Conservation (phyloP, 345 rosid genomes). For the Corchorus capsularis region DNA sequence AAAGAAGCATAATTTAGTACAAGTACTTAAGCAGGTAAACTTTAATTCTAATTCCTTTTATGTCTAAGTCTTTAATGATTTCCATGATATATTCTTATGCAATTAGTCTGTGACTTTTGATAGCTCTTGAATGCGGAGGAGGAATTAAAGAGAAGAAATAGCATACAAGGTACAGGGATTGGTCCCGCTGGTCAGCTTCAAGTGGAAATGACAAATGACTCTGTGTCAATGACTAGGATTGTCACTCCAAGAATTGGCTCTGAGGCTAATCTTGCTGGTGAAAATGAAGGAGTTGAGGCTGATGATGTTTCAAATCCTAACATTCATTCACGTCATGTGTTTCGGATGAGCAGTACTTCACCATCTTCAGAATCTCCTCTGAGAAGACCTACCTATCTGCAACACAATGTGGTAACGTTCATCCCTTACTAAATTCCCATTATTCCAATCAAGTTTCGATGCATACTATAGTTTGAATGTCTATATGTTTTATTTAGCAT, state of each 20-base stretch:
- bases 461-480: not conserved
- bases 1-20: slow-evolving; percentile 90
- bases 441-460: not conserved
- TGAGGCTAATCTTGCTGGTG: slow-evolving; percentile 60
- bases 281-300: slow-evolving; percentile 72
- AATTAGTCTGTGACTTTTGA: slow-evolving; percentile 13
- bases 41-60: not conserved
- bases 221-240: slow-evolving; percentile 58
- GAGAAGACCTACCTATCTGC: slow-evolving; percentile 63
- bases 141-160: slow-evolving; percentile 73
- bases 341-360: slow-evolving; percentile 76
- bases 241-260: slow-evolving; percentile 57
- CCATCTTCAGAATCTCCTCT: slow-evolving; percentile 88
- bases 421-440: not conserved
- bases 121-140: slow-evolving; percentile 89
- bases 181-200: slow-evolving; percentile 68
- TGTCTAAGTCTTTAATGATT: not conserved
- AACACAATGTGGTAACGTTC: slow-evolving; percentile 54
- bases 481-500: not conserved
- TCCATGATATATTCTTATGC: not conserved
- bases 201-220: slow-evolving; percentile 69
- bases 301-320: slow-evolving; percentile 63
- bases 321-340: slow-evolving; percentile 51
- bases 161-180: slow-evolving; percentile 45
- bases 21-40: slow-evolving; percentile 80